Conservation (phyloP, 2,329 filamentous ascomycete species). For the Aspergillus piperis region DNA sequence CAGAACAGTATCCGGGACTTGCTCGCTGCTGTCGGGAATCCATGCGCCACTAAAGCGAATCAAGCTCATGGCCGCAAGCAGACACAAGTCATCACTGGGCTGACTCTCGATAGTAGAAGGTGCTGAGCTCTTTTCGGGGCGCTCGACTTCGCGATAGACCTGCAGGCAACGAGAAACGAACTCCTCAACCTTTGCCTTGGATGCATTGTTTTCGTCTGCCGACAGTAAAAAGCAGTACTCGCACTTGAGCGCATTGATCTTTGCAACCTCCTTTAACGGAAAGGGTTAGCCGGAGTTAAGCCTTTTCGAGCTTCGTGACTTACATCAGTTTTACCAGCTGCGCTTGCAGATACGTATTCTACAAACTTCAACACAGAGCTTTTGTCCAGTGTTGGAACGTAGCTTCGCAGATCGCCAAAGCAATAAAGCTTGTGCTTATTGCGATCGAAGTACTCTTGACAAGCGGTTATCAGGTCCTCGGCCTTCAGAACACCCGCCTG, state of each 20-base stretch:
- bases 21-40: slow-evolving; percentile 19
- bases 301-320: slow-evolving; percentile 12
- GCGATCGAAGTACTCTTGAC: slow-evolving; percentile 43
- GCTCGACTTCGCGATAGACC: slow-evolving; percentile 30
- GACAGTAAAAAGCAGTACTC: slow-evolving; percentile 45
- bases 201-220: slow-evolving; percentile 27
- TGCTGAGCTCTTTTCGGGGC: slow-evolving; percentile 24
- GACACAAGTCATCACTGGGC: slow-evolving; percentile 46
- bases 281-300: slow-evolving; percentile 6
- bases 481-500: slow-evolving; percentile 27
- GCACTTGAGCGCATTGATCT: slow-evolving; percentile 47
- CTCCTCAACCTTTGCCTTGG: slow-evolving; percentile 34
- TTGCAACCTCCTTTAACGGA: slow-evolving; percentile 31
- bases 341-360: slow-evolving; percentile 25
- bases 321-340: slow-evolving; percentile 27
- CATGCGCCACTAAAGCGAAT: slow-evolving; percentile 33
- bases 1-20: slow-evolving; percentile 32
- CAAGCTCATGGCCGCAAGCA: slow-evolving; percentile 47
- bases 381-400: slow-evolving; percentile 34
- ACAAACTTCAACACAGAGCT: slow-evolving; percentile 29
- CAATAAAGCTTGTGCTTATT: slow-evolving; percentile 48
- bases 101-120: slow-evolving; percentile 45
- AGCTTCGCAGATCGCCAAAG: slow-evolving; percentile 46
- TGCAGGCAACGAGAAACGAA: slow-evolving; percentile 43
- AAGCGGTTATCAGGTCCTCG: slow-evolving; percentile 40